Evolutionary conservation across 257 asterid species (phyloP).

Genomic region (Striga asiatica): DNA sequence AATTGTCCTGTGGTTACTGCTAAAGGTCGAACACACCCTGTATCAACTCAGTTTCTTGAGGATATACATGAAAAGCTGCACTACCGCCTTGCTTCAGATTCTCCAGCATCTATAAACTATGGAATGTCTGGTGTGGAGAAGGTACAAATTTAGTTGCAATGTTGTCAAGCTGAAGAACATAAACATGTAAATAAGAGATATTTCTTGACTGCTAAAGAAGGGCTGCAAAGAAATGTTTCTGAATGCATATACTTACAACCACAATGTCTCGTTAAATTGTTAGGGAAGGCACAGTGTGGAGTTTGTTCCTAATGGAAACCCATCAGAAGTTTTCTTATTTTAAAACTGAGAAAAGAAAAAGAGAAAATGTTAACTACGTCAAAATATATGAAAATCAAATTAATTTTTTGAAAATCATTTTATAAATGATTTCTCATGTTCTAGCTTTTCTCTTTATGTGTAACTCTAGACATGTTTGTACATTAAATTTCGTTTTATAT

Average conservation of each 20-base stretch:
- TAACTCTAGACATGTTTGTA: not conserved
- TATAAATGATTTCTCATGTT: not conserved
- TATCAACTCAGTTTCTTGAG: slow-evolving; percentile 77
- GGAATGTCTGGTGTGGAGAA: slow-evolving; percentile 40
- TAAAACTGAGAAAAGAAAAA: too few species aligned
- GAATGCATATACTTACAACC: not conserved
- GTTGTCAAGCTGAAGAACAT: not conserved
- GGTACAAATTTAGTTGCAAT: slow-evolving; percentile 33
- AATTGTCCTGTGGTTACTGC: slow-evolving; percentile 93
- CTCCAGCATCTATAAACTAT: slow-evolving; percentile 60
- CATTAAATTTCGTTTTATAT: not conserved
- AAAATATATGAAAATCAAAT: too few species aligned
- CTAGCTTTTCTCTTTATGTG: slow-evolving; percentile 3
- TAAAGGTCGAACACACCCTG: slow-evolving; percentile 91
- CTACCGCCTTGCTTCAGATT: slow-evolving; percentile 84
- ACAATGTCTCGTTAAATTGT: not conserved
- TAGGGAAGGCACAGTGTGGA: not conserved
- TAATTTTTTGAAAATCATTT: too few species aligned
- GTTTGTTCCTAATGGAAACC: not conserved
- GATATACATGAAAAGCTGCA: slow-evolving; percentile 68
- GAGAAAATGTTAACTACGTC: too few species aligned
- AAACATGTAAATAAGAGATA: not conserved
- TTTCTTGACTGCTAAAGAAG: not conserved
- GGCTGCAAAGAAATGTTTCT: not conserved
- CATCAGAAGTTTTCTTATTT: not conserved